Conservation (phyloP, 257 asterid species). For the Solanum appendiculatum region DNA sequence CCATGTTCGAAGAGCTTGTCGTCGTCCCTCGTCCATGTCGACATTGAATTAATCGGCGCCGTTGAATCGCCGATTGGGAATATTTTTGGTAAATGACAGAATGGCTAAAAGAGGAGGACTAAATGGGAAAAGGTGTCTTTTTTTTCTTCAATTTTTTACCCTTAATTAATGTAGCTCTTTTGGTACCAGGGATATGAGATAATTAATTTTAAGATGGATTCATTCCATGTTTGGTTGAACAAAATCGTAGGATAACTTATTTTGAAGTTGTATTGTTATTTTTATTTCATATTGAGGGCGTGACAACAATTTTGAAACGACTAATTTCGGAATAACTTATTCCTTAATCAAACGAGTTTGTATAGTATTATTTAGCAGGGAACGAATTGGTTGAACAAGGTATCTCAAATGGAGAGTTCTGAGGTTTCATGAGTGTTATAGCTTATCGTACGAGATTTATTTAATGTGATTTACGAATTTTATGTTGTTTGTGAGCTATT, state of each 20-base stretch:
- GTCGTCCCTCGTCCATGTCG: constrained; percentile 42
- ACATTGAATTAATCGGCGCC: neutral
- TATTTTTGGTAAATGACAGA: neutral
- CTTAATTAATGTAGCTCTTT: neutral
- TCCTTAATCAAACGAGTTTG: too few species aligned
- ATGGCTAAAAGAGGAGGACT: neutral
- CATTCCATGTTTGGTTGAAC: neutral
- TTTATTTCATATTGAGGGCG: too few species aligned
- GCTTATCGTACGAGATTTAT: neutral
- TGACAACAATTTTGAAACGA: too few species aligned
- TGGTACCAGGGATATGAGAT: neutral
- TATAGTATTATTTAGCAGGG: neutral
- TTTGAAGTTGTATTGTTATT: too few species aligned
- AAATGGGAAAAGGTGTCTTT: neutral
- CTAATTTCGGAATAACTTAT: neutral
- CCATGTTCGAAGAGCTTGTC: constrained; percentile 54
- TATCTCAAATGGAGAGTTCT: neutral
- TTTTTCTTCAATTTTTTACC: neutral
- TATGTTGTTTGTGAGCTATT: neutral
- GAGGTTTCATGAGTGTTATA: neutral
- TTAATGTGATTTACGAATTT: neutral
- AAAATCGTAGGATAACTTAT: too few species aligned
- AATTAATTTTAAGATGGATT: neutral
- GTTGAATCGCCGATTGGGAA: neutral
- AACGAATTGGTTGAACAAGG: neutral